These are phyloP conservation scores for Thuidium tamariscinum DNA, from an alignment of 225 moss, liverwort and hornwort species.

Conservation along the genomic window DNA sequence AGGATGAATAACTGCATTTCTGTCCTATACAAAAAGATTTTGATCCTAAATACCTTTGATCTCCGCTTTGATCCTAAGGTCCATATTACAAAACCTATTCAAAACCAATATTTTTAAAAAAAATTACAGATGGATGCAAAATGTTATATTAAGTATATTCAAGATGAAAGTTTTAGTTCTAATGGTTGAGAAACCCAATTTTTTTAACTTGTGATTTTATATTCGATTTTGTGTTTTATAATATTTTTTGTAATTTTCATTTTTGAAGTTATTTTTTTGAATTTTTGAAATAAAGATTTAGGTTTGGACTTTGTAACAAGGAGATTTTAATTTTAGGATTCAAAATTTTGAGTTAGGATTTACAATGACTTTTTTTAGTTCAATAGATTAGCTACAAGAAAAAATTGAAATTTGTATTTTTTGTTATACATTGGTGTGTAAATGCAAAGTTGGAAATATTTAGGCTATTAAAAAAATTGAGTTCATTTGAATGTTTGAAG, in stretches of 20 bases:
- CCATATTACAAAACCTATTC: neutral
- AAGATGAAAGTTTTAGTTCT: neutral
- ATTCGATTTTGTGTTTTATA: neutral
- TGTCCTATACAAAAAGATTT: too few species aligned
- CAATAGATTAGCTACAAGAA: neutral
- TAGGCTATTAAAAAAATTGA: neutral
- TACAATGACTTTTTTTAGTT: neutral
- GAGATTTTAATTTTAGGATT: too few species aligned
- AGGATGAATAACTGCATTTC: too few species aligned
- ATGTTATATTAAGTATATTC: neutral
- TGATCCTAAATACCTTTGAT: too few species aligned
- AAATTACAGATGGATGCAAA: neutral
- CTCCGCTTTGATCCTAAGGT: too few species aligned
- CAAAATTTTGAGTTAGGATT: too few species aligned
- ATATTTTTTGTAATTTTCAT: rapidly evolving
- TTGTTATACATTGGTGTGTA: too few species aligned
- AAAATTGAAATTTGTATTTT: neutral
- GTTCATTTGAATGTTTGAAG: neutral
- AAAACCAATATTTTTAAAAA: neutral
- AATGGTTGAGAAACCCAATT: neutral
- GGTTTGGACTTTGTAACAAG: neutral
- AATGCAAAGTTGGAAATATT: neutral
- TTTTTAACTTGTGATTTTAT: neutral
- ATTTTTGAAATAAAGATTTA: too few species aligned
- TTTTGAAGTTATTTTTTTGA: neutral